These are phyloP conservation scores for Phytophthora niederhauseri DNA, from an alignment of 352 stramenopile species.

Conservation along the genomic window DNA sequence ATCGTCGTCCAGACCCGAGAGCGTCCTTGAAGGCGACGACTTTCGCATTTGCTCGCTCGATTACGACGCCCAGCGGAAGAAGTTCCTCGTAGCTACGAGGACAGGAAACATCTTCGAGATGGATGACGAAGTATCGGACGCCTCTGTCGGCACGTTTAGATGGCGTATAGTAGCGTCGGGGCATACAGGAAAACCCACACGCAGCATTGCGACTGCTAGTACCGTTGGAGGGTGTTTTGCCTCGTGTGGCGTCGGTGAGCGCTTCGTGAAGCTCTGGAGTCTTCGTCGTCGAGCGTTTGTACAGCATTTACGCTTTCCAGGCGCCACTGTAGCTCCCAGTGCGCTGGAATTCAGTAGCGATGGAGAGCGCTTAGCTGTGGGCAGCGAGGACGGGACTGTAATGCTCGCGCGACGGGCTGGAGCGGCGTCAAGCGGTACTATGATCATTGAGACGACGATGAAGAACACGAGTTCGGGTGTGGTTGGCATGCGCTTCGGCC, in stretches of 20 bases:
- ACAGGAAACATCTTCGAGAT: slow-evolving; percentile 63
- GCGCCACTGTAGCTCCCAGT: slow-evolving; percentile 14
- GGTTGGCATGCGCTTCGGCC: slow-evolving; percentile 49
- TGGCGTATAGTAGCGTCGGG: slow-evolving; percentile 56
- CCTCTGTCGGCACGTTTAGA: not conserved
- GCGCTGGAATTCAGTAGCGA: slow-evolving; percentile 49
- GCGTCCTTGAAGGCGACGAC: slow-evolving; percentile 52
- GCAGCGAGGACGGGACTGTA: slow-evolving; percentile 65
- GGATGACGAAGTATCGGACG: slow-evolving; percentile 28
- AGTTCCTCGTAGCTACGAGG: slow-evolving; percentile 67
- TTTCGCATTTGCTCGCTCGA: slow-evolving; percentile 74
- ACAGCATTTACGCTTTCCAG: slow-evolving; percentile 32
- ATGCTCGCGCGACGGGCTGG: slow-evolving; percentile 33
- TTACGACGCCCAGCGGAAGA: slow-evolving; percentile 57
- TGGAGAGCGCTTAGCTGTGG: slow-evolving; percentile 58
- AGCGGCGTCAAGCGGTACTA: slow-evolving; percentile 32
- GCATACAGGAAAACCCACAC: slow-evolving; percentile 40
- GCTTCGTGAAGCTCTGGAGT: slow-evolving; percentile 62
- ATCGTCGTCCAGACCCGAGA: slow-evolving; percentile 14
- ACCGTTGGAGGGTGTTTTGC: slow-evolving; percentile 51
- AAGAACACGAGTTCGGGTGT: slow-evolving; percentile 65
- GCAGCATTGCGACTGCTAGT: slow-evolving; percentile 30
- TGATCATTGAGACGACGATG: slow-evolving; percentile 49
- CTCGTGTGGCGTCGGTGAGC: slow-evolving; percentile 51
- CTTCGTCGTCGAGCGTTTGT: slow-evolving; percentile 48